phyloP scores from a whole-genome alignment of 106 monocot genomes.

The Acanthochlamys bracteata region DNA sequence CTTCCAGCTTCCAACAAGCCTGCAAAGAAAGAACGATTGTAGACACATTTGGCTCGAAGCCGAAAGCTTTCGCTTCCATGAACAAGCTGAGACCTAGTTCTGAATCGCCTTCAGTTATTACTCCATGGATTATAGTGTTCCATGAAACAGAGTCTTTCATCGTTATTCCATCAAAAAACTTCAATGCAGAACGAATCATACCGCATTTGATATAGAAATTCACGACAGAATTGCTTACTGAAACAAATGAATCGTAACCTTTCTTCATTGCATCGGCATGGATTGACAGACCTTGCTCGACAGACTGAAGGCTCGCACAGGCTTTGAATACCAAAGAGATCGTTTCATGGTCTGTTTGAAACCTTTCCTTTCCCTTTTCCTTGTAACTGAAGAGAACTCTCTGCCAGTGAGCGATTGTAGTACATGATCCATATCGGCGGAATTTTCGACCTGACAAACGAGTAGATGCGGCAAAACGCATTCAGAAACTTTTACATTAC shows the following conservation, averaged over 20 bases:
- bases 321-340: conserved; percentile 51
- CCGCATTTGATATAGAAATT: conserved; percentile 62
- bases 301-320: conserved; percentile 21
- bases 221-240: conserved; percentile 49
- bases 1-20: conserved; percentile 56
- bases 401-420: conserved; percentile 5
- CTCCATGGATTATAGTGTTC: conserved; percentile 64
- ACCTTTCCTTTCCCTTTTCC: conserved; percentile 6
- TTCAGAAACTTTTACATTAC: not conserved
- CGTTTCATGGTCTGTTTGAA: conserved; percentile 6
- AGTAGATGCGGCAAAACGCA: not conserved
- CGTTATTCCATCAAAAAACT: conserved; percentile 29
- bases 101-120: conserved; percentile 23
- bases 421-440: not conserved
- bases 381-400: conserved; percentile 19
- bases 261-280: conserved; percentile 55
- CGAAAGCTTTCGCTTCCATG: conserved; percentile 22
- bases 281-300: conserved; percentile 26
- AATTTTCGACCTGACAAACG: not conserved
- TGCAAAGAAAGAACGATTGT: conserved; percentile 59
- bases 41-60: conserved; percentile 47
- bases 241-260: conserved; percentile 30
- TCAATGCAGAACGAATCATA: conserved; percentile 30
- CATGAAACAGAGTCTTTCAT: conserved; percentile 69
- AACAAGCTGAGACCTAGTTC: conserved; percentile 34